These are phyloP conservation scores for Thraustotheca clavata DNA, from an alignment of 352 stramenopile genomes.

Conservation along the genomic window DNA sequence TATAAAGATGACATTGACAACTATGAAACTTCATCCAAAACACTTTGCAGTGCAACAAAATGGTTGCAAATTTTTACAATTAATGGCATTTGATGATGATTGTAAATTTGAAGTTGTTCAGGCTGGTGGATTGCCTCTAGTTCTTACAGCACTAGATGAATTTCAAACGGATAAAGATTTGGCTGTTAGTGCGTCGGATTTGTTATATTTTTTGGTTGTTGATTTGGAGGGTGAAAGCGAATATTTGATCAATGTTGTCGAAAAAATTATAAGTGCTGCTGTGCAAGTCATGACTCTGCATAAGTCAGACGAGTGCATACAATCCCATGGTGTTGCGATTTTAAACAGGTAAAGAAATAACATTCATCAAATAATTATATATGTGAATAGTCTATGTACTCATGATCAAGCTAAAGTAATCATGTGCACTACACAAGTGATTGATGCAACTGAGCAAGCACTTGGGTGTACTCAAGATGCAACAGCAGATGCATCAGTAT, in stretches of 20 bases:
- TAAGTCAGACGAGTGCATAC: constrained; percentile 30
- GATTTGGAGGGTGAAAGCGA: constrained; percentile 30
- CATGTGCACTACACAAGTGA: constrained; percentile 9
- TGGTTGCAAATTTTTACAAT: constrained; percentile 58
- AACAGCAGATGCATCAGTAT: constrained; percentile 1
- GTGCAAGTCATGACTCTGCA: constrained; percentile 34
- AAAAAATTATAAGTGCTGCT: constrained; percentile 24
- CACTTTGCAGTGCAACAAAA: constrained; percentile 35
- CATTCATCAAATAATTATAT: background rate
- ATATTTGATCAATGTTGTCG: background rate
- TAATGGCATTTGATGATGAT: constrained; percentile 52
- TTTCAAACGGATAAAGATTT: constrained; percentile 37
- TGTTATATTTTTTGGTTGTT: constrained; percentile 46
- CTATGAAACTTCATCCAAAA: constrained; percentile 29
- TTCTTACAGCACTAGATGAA: constrained; percentile 29
- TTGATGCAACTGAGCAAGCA: constrained; percentile 2
- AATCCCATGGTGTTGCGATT: constrained; percentile 43
- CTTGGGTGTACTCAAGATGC: constrained; percentile 13
- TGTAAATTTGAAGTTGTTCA: constrained; percentile 38
- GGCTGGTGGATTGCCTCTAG: constrained; percentile 25
- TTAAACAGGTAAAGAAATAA: constrained; percentile 31
- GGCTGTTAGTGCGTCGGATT: constrained; percentile 34
- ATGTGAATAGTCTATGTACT: constrained; percentile 18
- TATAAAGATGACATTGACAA: constrained; percentile 27
- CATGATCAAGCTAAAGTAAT: constrained; percentile 28